These are phyloP conservation scores for Pseudonitzschia pungens DNA, from an alignment of 108 stramenopile genomes.

Conservation along the genomic window DNA sequence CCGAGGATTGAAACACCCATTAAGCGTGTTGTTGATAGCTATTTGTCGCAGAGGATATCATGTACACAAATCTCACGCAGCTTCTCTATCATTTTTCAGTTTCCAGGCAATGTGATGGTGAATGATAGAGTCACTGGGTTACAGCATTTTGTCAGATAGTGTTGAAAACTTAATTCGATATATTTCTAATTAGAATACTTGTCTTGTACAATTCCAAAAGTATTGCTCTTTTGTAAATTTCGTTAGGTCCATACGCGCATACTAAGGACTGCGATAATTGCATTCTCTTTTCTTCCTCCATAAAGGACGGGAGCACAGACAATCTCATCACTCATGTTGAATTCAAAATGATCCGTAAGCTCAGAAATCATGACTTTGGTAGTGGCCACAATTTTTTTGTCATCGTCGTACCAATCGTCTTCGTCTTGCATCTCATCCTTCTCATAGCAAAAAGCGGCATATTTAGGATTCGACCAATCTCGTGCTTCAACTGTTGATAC, in stretches of 20 bases:
- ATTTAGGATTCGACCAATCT: background rate
- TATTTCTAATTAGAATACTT: too few relatives aligned
- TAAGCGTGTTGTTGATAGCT: background rate
- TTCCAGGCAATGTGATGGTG: too few relatives aligned
- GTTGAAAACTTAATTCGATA: too few relatives aligned
- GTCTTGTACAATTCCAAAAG: too few relatives aligned
- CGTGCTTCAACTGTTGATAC: background rate
- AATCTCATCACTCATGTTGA: background rate
- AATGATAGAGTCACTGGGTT: too few relatives aligned
- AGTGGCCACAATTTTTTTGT: background rate
- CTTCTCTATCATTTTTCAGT: too few relatives aligned
- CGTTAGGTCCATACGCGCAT: background rate
- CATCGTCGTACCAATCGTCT: background rate
- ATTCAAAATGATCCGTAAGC: background rate
- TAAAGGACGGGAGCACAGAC: background rate
- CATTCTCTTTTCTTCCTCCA: background rate
- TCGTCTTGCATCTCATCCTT: background rate
- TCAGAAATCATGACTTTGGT: background rate
- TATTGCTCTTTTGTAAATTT: too few relatives aligned
- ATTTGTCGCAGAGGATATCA: background rate
- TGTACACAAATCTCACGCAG: too few relatives aligned
- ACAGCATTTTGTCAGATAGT: too few relatives aligned
- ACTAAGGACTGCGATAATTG: background rate
- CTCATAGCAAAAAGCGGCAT: background rate
- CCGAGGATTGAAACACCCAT: constrained; percentile 5